phyloP scores from a whole-genome alignment of 257 asterid species.

The Gynochthodes officinalis region DNA sequence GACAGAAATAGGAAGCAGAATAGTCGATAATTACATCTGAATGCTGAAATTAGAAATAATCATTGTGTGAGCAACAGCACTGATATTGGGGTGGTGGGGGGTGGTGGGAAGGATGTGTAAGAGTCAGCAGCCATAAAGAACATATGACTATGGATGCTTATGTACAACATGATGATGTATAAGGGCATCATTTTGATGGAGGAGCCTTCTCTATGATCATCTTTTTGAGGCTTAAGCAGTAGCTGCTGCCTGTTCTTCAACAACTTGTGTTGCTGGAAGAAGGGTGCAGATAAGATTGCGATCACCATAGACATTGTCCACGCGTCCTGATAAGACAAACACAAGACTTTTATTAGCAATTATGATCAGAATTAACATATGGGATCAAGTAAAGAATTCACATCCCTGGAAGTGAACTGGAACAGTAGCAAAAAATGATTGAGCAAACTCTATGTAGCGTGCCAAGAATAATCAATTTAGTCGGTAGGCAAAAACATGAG shows the following conservation, averaged over 20 bases:
- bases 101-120: conserved; percentile 20
- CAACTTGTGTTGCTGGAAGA: conserved; percentile 78
- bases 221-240: conserved; percentile 48
- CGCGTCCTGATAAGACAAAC: conserved; percentile 58
- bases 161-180: conserved; percentile 43
- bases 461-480: neutral
- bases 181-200: conserved; percentile 6
- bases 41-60: conserved; percentile 37
- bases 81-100: too few relatives aligned
- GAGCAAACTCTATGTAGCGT: neutral
- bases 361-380: conserved; percentile 1
- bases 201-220: conserved; percentile 13
- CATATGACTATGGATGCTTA: conserved; percentile 28
- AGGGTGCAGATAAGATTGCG: conserved; percentile 98
- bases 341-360: neutral
- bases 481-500: neutral
- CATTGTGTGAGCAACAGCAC: conserved; percentile 33
- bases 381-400: neutral
- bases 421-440: neutral
- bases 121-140: conserved; percentile 31
- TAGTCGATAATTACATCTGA: conserved; percentile 27
- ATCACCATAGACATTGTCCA: conserved; percentile 98
- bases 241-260: conserved; percentile 83
- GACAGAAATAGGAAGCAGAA: conserved; percentile 2
- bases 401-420: neutral